These are phyloP conservation scores for Cordyceps tenuipes DNA, from an alignment of 2,329 filamentous ascomycete species.

Conservation along the genomic window DNA sequence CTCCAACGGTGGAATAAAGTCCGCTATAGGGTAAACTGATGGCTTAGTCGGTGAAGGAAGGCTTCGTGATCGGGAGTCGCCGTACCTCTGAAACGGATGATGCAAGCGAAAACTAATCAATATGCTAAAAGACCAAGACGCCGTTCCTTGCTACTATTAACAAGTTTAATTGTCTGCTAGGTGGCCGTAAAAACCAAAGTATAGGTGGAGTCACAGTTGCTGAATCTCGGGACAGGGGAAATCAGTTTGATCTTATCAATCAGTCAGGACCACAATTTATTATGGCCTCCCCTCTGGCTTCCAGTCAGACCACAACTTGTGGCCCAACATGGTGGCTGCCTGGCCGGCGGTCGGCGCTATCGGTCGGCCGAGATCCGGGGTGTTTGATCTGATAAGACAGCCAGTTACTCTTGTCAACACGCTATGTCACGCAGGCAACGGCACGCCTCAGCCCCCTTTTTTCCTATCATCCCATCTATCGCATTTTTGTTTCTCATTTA, in stretches of 20 bases:
- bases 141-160: too few species aligned
- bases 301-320: not conserved
- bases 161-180: too few species aligned
- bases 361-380: not conserved
- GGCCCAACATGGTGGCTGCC: constrained; percentile 7
- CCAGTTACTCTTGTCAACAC: not conserved
- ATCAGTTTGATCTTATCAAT: not conserved
- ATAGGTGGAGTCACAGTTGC: too few species aligned
- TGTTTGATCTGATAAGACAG: constrained; percentile 1
- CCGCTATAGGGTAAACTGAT: too few species aligned
- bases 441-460: not conserved
- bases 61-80: too few species aligned
- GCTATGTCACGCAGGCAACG: not conserved
- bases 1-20: too few species aligned
- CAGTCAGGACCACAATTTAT: not conserved
- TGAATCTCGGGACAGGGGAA: not conserved
- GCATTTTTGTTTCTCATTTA: not conserved
- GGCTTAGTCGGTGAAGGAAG: too few species aligned
- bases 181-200: too few species aligned
- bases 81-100: too few species aligned
- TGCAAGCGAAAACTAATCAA: too few species aligned
- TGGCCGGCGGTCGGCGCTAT: not conserved
- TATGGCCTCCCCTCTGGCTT: not conserved
- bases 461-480: not conserved
- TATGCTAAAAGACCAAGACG: too few species aligned